Evolutionary conservation across 805 yeast genomes (phyloP).

Genomic region (Kazachstania africana): DNA sequence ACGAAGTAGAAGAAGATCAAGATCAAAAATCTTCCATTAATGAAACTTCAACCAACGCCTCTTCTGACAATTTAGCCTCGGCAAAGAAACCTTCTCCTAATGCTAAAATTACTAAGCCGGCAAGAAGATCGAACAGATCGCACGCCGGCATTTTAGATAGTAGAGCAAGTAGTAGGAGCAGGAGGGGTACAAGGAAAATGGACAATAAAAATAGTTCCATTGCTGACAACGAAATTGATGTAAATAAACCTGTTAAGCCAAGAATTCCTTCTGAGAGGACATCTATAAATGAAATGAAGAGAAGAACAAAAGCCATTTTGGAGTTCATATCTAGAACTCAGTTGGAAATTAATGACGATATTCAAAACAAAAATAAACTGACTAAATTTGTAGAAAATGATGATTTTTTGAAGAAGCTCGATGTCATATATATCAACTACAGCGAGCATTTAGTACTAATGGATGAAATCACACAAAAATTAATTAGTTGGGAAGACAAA

Average conservation of each 20-base stretch:
- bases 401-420: slow-evolving; percentile 28
- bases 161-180: not conserved
- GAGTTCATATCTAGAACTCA: slow-evolving; percentile 88
- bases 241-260: slow-evolving; percentile 70
- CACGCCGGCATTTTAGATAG: not conserved
- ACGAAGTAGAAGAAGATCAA: not conserved
- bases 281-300: slow-evolving; percentile 71
- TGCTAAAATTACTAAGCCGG: not conserved
- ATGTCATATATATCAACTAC: slow-evolving; percentile 36
- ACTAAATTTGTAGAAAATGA: slow-evolving; percentile 36
- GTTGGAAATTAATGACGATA: slow-evolving; percentile 67
- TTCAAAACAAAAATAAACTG: slow-evolving; percentile 41
- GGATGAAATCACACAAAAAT: slow-evolving; percentile 61
- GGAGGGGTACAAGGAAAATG: slow-evolving; percentile 1
- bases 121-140: not conserved
- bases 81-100: no score
- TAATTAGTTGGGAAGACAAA: slow-evolving; percentile 70
- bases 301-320: slow-evolving; percentile 77
- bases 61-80: no score
- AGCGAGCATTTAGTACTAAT: slow-evolving; percentile 51
- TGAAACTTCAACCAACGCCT: not conserved
- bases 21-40: not conserved
- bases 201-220: slow-evolving; percentile 9
- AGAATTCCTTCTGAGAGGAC: slow-evolving; percentile 69
- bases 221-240: slow-evolving; percentile 31